Conservation (phyloP, 371 early-diverging fungal genomes). For the Syncephalastrum contaminatum region DNA sequence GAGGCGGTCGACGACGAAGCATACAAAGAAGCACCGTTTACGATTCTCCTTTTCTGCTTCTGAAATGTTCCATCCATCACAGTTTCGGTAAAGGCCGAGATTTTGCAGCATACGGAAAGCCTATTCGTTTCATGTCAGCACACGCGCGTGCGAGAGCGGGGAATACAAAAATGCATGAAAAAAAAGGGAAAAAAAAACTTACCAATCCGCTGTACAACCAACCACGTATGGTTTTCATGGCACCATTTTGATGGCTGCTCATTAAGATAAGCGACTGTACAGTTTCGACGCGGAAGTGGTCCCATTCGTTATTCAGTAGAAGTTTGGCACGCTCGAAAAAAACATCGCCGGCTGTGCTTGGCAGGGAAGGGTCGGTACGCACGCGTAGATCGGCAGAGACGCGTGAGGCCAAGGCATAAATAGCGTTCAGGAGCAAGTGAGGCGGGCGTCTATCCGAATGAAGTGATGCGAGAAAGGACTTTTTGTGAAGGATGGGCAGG, state of each 20-base stretch:
- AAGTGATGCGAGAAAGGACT: slow-evolving; percentile 55
- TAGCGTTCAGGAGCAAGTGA: slow-evolving; percentile 54
- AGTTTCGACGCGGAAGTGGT: slow-evolving; percentile 37
- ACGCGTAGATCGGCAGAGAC: slow-evolving; percentile 42
- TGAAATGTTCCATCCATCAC: slow-evolving; percentile 50
- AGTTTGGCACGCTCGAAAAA: slow-evolving; percentile 47
- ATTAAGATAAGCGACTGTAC: slow-evolving; percentile 43
- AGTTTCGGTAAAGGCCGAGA: slow-evolving; percentile 59
- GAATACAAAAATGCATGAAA: neutral
- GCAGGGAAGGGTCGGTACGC: slow-evolving; percentile 26
- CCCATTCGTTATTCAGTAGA: slow-evolving; percentile 43
- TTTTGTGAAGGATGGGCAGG: slow-evolving; percentile 67
- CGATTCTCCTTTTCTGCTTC: slow-evolving; percentile 52
- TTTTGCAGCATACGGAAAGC: slow-evolving; percentile 65
- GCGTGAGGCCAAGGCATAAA: slow-evolving; percentile 47
- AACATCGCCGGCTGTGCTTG: slow-evolving; percentile 46
- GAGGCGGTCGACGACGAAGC: slow-evolving; percentile 60
- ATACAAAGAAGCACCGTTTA: slow-evolving; percentile 62
- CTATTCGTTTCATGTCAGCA: slow-evolving; percentile 13
- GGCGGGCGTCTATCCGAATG: slow-evolving; percentile 15
- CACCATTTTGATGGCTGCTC: slow-evolving; percentile 51
- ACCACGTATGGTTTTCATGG: slow-evolving; percentile 40
- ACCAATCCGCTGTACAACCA: slow-evolving; percentile 55
- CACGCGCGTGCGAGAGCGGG: neutral
- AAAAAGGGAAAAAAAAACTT: slow-evolving; percentile 3